phyloP scores from a whole-genome alignment of 2,329 filamentous ascomycete genomes.

The Colletotrichum salicis region DNA sequence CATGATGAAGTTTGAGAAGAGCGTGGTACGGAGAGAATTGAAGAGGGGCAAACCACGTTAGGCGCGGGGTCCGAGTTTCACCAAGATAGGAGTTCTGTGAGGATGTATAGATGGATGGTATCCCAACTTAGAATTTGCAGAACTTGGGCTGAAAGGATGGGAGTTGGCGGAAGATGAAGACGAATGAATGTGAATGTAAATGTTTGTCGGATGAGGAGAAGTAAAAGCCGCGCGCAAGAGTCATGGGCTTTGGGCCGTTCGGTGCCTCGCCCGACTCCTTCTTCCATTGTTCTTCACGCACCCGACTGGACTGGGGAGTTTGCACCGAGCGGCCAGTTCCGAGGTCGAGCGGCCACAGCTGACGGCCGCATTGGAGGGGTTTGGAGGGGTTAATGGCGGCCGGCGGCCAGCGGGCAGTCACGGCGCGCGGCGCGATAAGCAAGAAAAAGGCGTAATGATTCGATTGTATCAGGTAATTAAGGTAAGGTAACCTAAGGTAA shows the following conservation, averaged over 20 bases:
- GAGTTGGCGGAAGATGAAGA: background rate
- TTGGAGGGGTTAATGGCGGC: slow-evolving; percentile 20
- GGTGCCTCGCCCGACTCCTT: background rate
- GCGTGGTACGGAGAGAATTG: slow-evolving; percentile 14
- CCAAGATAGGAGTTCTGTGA: background rate
- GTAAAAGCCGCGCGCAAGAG: slow-evolving; percentile 10
- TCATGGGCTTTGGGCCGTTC: slow-evolving; percentile 2
- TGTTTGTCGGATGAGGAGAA: background rate
- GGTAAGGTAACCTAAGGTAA: background rate
- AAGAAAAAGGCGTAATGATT: slow-evolving; percentile 23
- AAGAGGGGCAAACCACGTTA: background rate
- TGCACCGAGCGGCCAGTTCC: slow-evolving; percentile 46
- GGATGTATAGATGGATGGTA: background rate
- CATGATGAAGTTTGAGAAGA: slow-evolving; percentile 41
- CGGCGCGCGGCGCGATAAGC: slow-evolving; percentile 22
- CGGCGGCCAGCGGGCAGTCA: background rate
- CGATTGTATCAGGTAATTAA: slow-evolving; percentile 17
- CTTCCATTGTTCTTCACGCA: background rate
- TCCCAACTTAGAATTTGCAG: background rate
- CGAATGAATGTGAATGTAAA: background rate
- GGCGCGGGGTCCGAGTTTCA: background rate
- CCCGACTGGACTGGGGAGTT: too few species aligned
- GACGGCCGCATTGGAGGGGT: slow-evolving; percentile 17
- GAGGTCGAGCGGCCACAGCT: slow-evolving; percentile 39
- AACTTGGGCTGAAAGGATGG: background rate